Percentiles rank a stretch among this genome's conserved stretches.
Conservation (phyloP, 306 rosid genomes). For the Quercus robur region DNA sequence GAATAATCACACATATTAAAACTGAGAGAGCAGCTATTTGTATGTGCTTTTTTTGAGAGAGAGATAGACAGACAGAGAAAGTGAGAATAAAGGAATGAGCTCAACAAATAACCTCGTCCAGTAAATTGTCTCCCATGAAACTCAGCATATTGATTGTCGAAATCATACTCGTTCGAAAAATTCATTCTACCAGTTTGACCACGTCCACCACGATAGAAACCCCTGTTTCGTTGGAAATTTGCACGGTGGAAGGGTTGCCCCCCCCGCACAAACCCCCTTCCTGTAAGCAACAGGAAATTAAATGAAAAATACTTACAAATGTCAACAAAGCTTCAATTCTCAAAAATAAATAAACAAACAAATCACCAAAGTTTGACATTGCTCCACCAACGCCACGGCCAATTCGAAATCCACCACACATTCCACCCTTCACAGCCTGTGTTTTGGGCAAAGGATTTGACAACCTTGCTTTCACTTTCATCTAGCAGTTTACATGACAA, state of each 20-base stretch:
- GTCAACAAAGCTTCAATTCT: slow-evolving; percentile 13
- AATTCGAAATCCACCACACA: slow-evolving; percentile 80
- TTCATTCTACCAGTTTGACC: slow-evolving; percentile 51
- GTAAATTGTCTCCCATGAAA: slow-evolving; percentile 52
- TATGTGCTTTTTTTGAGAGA: not conserved
- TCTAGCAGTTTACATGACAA: slow-evolving; percentile 29
- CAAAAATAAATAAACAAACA: slow-evolving; percentile 9
- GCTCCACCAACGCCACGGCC: slow-evolving; percentile 45
- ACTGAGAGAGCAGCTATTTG: not conserved
- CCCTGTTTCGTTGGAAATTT: slow-evolving; percentile 44
- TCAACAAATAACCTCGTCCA: slow-evolving; percentile 39
- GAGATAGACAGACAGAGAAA: not conserved
- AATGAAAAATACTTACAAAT: slow-evolving; percentile 4
- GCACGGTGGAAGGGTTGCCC: slow-evolving; percentile 35
- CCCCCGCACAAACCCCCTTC: slow-evolving; percentile 54
- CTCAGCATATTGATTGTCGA: slow-evolving; percentile 36
- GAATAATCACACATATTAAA: not conserved
- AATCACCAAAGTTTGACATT: slow-evolving; percentile 48
- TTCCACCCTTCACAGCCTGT: slow-evolving; percentile 78
- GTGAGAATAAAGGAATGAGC: slow-evolving; percentile 8
- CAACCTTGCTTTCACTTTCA: slow-evolving; percentile 80
- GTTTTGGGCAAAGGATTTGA: slow-evolving; percentile 88
- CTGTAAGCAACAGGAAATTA: slow-evolving; percentile 26
- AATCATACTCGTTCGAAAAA: slow-evolving; percentile 30
- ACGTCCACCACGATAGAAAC: slow-evolving; percentile 40